Evolutionary conservation across 768 basidiomycete genomes (phyloP).

Genomic region (Lentinula boryana): DNA sequence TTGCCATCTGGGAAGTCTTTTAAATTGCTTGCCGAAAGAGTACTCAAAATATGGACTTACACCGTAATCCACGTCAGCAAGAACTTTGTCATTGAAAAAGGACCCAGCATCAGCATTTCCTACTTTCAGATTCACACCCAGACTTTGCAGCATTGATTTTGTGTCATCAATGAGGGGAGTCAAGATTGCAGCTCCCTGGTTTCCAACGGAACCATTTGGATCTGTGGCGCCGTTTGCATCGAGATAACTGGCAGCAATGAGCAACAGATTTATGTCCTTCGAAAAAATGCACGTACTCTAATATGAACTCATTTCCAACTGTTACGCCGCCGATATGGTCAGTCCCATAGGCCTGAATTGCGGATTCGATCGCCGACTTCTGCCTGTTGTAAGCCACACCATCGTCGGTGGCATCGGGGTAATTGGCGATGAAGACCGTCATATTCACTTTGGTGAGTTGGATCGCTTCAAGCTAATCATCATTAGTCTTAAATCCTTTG

Average conservation of each 20-base stretch:
- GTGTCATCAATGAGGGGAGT: constrained; percentile 66
- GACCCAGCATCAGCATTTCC: constrained; percentile 85
- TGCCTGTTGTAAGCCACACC: constrained; percentile 70
- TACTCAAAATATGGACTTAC: constrained; percentile 28
- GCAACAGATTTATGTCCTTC: not conserved
- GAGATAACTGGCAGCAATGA: constrained; percentile 42
- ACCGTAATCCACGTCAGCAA: constrained; percentile 62
- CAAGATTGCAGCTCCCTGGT: constrained; percentile 57
- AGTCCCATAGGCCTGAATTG: constrained; percentile 72
- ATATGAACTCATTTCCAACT: constrained; percentile 89
- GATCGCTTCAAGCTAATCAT: constrained; percentile 75
- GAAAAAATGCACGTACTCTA: constrained; percentile 44
- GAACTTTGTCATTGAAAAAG: constrained; percentile 70
- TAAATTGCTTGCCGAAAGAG: not conserved
- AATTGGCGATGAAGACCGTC: constrained; percentile 76
- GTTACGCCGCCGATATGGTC: constrained; percentile 75
- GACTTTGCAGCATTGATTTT: constrained; percentile 43
- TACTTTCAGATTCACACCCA: constrained; percentile 59
- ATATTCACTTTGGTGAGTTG: constrained; percentile 84
- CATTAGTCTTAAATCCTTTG: not conserved
- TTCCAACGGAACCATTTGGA: constrained; percentile 53
- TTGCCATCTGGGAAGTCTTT: constrained; percentile 46
- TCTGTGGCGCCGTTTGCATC: constrained; percentile 40
- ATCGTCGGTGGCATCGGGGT: constrained; percentile 50
- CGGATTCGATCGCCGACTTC: constrained; percentile 52